Evolutionary conservation across 306 rosid genomes (phyloP).

Genomic region (Dicorynia guianensis): DNA sequence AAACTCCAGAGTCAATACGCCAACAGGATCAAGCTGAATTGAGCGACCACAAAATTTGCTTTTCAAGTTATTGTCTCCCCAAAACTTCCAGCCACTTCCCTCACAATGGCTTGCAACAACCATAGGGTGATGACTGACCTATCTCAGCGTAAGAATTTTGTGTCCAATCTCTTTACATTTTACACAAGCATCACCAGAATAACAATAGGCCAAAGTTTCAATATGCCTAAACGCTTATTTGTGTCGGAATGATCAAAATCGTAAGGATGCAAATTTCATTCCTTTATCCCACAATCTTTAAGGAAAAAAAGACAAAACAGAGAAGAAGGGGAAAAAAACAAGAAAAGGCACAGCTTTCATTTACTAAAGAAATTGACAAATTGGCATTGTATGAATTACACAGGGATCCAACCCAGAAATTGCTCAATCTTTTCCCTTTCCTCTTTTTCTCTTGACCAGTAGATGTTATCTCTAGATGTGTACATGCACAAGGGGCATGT

Average conservation of each 20-base stretch:
- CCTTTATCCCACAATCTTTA: not conserved
- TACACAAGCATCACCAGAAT: not conserved
- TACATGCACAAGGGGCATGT: not conserved
- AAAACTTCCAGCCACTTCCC: constrained; percentile 91
- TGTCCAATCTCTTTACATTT: constrained; percentile 28
- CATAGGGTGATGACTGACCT: constrained; percentile 99
- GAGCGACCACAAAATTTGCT: constrained; percentile 99
- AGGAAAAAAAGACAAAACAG: not conserved
- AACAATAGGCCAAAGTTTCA: constrained; percentile 10
- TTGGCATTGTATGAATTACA: not conserved
- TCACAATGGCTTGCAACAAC: constrained; percentile 92
- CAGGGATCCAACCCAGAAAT: not conserved
- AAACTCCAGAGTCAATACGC: constrained; percentile 79
- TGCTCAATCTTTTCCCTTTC: not conserved
- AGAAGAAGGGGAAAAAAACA: not conserved
- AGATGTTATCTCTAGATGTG: not conserved
- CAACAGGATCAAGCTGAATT: constrained; percentile 95
- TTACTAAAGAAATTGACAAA: not conserved
- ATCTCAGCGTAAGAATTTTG: constrained; percentile 39
- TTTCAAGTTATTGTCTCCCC: constrained; percentile 86
- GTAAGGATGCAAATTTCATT: not conserved
- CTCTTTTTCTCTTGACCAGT: not conserved
- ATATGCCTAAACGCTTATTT: not conserved
- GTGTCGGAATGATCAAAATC: not conserved
- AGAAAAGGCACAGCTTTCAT: not conserved